phyloP scores from a whole-genome alignment of 495 filamentous ascomycete genomes.

The Aspergillus heteromorphus region DNA sequence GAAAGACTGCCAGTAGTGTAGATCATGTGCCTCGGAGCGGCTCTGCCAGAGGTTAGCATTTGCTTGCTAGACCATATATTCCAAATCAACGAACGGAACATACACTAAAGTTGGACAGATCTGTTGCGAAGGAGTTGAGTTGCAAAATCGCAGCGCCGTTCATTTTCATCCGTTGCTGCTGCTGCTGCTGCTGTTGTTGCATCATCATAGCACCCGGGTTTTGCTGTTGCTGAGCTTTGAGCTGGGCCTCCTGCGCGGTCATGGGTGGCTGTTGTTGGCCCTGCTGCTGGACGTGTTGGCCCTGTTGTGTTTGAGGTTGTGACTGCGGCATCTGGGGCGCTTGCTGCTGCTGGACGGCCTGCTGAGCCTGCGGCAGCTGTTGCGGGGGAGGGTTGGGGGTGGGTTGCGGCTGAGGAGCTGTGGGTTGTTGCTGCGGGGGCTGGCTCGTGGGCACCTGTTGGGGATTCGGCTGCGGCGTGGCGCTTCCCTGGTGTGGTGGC shows the following conservation, averaged over 20 bases:
- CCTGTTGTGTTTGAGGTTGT: conserved; percentile 20
- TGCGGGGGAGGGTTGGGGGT: conserved; percentile 40
- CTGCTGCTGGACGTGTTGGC: conserved; percentile 38
- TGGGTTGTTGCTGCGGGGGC: conserved; percentile 37
- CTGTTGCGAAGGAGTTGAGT: conserved; percentile 65
- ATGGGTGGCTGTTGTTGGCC: conserved; percentile 36
- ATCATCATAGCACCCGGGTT: conserved; percentile 40
- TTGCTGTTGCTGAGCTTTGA: conserved; percentile 41
- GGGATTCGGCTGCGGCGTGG: conserved; percentile 46
- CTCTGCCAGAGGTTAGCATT: conserved; percentile 38
- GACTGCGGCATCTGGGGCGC: conserved; percentile 32
- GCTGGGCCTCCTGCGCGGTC: conserved; percentile 36
- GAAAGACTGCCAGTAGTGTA: conserved; percentile 68
- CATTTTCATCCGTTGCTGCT: conserved; percentile 49
- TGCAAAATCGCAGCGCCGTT: conserved; percentile 56
- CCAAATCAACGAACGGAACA: conserved; percentile 19
- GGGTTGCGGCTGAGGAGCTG: conserved; percentile 41
- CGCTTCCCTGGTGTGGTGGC: conserved; percentile 37
- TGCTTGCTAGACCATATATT: conserved; percentile 3
- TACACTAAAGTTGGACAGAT: conserved; percentile 61
- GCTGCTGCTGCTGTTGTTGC: conserved; percentile 44
- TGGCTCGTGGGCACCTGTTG: conserved; percentile 37
- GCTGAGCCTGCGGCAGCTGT: conserved; percentile 27
- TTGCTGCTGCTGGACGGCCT: conserved; percentile 35
- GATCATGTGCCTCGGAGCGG: conserved; percentile 52